phyloP scores from a whole-genome alignment of 768 basidiomycete species.

The Suillus sp. region DNA sequence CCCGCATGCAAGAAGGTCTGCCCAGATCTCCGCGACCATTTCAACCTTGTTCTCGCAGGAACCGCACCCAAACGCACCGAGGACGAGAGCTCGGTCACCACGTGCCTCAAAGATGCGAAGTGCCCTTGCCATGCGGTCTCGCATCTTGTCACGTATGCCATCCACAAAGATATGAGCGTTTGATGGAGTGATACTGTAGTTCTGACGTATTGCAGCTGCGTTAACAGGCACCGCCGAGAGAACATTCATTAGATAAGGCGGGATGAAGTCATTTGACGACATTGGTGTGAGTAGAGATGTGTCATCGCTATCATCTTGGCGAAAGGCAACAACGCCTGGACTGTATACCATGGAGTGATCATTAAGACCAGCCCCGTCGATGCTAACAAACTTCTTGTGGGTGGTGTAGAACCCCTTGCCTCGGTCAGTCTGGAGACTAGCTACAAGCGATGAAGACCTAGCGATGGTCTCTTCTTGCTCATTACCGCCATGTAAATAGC shows the following conservation, averaged over 20 bases:
- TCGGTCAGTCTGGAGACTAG: slow-evolving; percentile 36
- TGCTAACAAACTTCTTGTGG: slow-evolving; percentile 35
- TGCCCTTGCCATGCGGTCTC: slow-evolving; percentile 50
- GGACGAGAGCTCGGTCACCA: slow-evolving; percentile 41
- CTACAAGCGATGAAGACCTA: slow-evolving; percentile 42
- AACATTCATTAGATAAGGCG: slow-evolving; percentile 42
- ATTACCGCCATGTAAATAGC: slow-evolving; percentile 46
- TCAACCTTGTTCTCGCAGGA: slow-evolving; percentile 43
- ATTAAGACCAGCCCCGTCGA: slow-evolving; percentile 44
- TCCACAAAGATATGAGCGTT: slow-evolving; percentile 39
- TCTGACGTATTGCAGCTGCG: slow-evolving; percentile 42
- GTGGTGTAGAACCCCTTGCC: slow-evolving; percentile 44
- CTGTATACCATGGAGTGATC: slow-evolving; percentile 52
- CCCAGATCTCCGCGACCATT: slow-evolving; percentile 47
- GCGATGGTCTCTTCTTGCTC: slow-evolving; percentile 49
- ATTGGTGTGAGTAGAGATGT: slow-evolving; percentile 16
- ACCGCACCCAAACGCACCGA: slow-evolving; percentile 50
- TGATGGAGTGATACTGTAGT: slow-evolving; percentile 37
- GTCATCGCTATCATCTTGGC: slow-evolving; percentile 39
- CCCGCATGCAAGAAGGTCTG: slow-evolving; percentile 44
- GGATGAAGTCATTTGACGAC: slow-evolving; percentile 31
- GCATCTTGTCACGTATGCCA: slow-evolving; percentile 44
- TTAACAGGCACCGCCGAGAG: slow-evolving; percentile 47
- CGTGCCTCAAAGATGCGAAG: slow-evolving; percentile 45
- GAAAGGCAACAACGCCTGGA: slow-evolving; percentile 44